Conservation (phyloP, 129 eudicot species). For the Gnaphalium uliginosum region DNA sequence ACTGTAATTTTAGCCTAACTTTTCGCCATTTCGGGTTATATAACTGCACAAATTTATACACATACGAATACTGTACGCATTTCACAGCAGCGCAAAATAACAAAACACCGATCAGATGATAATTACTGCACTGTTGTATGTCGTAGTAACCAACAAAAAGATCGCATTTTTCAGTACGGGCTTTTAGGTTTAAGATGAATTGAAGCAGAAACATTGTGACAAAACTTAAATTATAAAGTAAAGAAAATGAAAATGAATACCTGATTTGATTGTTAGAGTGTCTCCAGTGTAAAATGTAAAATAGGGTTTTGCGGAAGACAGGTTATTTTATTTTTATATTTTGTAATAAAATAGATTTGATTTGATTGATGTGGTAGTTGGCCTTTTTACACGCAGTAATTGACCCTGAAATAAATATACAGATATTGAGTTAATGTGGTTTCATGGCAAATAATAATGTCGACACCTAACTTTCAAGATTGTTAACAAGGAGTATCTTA, state of each 20-base stretch:
- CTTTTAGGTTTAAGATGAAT: background rate
- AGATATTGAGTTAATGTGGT: too few relatives aligned
- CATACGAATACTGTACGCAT: background rate
- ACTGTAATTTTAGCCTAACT: too few relatives aligned
- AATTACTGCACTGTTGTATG: background rate
- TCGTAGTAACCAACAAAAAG: background rate
- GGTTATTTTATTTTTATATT: background rate
- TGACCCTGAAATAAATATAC: background rate
- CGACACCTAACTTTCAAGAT: background rate
- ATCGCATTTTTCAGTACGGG: background rate
- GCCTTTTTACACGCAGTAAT: background rate
- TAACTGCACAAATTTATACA: background rate
- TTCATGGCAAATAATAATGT: background rate
- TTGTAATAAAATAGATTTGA: background rate
- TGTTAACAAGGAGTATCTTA: too few relatives aligned
- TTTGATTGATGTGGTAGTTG: slow-evolving; percentile 1
- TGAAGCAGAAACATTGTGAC: background rate
- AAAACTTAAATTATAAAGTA: background rate
- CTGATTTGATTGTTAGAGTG: background rate
- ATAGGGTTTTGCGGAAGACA: background rate
- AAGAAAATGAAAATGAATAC: background rate
- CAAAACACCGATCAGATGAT: background rate
- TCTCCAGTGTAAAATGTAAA: background rate
- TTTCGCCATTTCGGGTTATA: too few relatives aligned
- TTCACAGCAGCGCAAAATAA: background rate